Base-by-base conservation (phyloP, 2,329 filamentous ascomycete genomes). In the Chaetothyriales sp. region DNA sequence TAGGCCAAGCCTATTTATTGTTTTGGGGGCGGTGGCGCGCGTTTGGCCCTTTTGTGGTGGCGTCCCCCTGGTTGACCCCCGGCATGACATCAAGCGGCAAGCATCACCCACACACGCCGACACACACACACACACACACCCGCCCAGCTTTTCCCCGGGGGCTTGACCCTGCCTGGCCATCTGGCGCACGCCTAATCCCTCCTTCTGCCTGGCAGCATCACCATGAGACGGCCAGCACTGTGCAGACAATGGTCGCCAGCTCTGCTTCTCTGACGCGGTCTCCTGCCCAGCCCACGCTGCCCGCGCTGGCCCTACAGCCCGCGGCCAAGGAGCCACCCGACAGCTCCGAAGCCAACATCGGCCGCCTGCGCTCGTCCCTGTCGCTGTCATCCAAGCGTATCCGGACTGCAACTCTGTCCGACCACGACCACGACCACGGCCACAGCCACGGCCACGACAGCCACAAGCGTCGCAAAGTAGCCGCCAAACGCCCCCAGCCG, bases 301-400 rank as follows among this genome's bases (percentile, higher is more conserved):
- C 58, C 53, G 52, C 58, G n/a, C n/a, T n/a, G n/a, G n/a, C n/a
- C n/a, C n/a, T n/a, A 56, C 55, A 58, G 60, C 55, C 58, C 55
- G 46, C 10, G 10, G 10, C 33, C 33, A 40, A 40, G 13, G 33
- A 61, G 57, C 56, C 58, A 56, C 55, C 61, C 62, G 50, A 62
- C 58, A 56, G 60, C 22, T 6, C 22, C 22, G 22, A 25, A 25
- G 22, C 22, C 22, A 25, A 25, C 22, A 25, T 25, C 22, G 22
- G 22, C 22, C 22, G 22, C 22, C 22, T 25, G 22, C 22, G 22
- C 22, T 40, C 33, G 5, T 40, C 33, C 8, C 15, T 40, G 33
- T 15, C 33, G 4, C 33, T 40, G 10, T 15, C 52, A 55, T 52
- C 51, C 18, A 60, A 60, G 52, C 58, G 55, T 45, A 48, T 52